Evolutionary conservation across 2,329 filamentous ascomycete species (phyloP), one percentile per base, ranked within the genome.

Genomic region (Zymoseptoria crescenta): DNA sequence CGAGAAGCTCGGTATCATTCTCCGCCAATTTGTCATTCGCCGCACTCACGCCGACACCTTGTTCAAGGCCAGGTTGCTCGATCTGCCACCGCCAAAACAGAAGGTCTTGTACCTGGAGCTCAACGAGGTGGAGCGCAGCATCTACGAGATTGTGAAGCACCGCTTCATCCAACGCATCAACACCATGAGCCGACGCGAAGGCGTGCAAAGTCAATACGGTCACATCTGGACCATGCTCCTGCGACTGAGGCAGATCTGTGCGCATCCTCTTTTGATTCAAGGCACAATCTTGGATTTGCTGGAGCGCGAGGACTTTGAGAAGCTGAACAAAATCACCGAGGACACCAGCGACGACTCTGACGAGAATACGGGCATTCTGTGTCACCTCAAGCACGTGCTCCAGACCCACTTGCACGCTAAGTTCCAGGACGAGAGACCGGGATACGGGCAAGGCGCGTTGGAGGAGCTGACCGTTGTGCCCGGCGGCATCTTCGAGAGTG

Each of bases 31-130:
- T 56, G 81, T 85, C 78, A 75, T 82, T 16, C 75, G 83, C 4
- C 75, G 82, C 5, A 84, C 82, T 0, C 81, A 85, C 68, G 69
- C 71, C 1, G 80, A 83, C 56, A 76, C 69, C 0, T 73, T 86
- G 16, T 81, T 86, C 60, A 75, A 77, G 1, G 72, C 76, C 0
- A 79, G 81, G 0, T 79, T 87, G 1, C 67, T 86, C 16, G 79
- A 77, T 8, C 73, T 86, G 0, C 83, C 83, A 0, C 69, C 71
- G 13, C 77, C 83, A 0, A 71, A 71, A 7, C 74, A 81, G 55
- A 67, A 66, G 1, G 76, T 76, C 0, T 64, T 76, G 4, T 69
- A 67, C 61, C 71, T 82, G 0, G 65, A 79, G 0, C 83, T 85
- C 68, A 82, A 80, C 13, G 60, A 72, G 0, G 73, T 82, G 0